Conservation (phyloP, 192 early-diverging fungal species). For the Rhizophagus clarus region DNA sequence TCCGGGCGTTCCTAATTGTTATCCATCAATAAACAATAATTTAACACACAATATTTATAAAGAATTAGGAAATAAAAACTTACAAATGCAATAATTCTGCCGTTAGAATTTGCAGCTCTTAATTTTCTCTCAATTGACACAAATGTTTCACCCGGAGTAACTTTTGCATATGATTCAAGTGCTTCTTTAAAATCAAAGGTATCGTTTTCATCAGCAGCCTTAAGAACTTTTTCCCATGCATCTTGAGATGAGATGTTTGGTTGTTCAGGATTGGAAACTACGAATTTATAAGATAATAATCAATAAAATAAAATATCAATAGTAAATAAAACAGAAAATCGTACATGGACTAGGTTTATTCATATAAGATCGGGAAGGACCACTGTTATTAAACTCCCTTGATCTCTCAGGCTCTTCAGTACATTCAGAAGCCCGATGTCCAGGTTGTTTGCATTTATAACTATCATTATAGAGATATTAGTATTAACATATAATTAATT, state of each 20-base stretch:
- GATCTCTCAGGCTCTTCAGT: not conserved
- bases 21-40: not conserved
- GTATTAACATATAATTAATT: no score
- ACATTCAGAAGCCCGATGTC: constrained; percentile 10
- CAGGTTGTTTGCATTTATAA: constrained; percentile 4
- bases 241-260: not conserved
- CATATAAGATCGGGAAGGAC: not conserved
- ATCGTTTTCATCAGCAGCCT: constrained; percentile 4
- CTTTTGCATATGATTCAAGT: constrained; percentile 13
- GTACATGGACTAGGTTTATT: constrained; percentile 2
- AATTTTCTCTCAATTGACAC: constrained; percentile 7
- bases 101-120: not conserved
- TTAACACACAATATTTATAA: not conserved
- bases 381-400: not conserved
- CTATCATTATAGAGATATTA: no score
- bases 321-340: not conserved
- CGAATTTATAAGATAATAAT: not conserved
- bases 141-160: not conserved
- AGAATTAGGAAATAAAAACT: not conserved
- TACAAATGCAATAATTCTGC: constrained; percentile 19
- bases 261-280: not conserved
- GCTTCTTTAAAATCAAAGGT: constrained; percentile 9
- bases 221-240: not conserved
- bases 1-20: not conserved
- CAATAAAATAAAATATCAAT: not conserved